phyloP scores from a whole-genome alignment of 1,284 basidiomycete genomes.

The Heterobasidion annosum region DNA sequence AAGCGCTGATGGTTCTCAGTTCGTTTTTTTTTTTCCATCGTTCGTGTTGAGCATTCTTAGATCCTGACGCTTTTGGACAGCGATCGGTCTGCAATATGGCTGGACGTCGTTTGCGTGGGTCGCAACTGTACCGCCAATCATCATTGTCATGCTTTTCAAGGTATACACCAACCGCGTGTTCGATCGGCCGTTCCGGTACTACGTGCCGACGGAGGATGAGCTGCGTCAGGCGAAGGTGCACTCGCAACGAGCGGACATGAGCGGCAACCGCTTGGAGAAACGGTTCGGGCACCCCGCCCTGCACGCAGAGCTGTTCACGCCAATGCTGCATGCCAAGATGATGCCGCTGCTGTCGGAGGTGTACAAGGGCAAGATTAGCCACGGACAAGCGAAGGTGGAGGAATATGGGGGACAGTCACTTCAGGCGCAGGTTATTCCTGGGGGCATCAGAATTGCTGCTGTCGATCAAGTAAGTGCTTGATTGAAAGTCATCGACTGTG shows the following conservation, averaged over 20 bases:
- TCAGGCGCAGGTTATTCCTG: constrained; percentile 61
- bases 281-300: constrained; percentile 85
- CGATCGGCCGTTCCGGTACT: constrained; percentile 70
- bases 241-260: constrained; percentile 60
- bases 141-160: constrained; percentile 77
- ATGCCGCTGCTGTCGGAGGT: constrained; percentile 68
- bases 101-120: constrained; percentile 71
- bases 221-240: constrained; percentile 62
- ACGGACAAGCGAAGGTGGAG: constrained; percentile 51
- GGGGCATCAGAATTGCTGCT: constrained; percentile 71
- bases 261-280: constrained; percentile 64
- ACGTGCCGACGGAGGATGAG: constrained; percentile 65
- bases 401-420: constrained; percentile 71
- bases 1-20: constrained; percentile 82
- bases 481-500: constrained; percentile 4
- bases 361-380: constrained; percentile 63
- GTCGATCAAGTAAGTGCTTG: constrained; percentile 49
- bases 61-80: constrained; percentile 27
- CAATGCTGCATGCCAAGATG: constrained; percentile 82
- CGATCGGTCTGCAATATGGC: constrained; percentile 77
- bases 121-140: constrained; percentile 65
- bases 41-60: background rate
- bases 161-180: constrained; percentile 66
- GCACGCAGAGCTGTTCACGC: constrained; percentile 74
- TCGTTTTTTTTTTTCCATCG: constrained; percentile 23